Base-by-base conservation (phyloP, 169 alveolate genomes). In the Cryptosporidium parvum region DNA sequence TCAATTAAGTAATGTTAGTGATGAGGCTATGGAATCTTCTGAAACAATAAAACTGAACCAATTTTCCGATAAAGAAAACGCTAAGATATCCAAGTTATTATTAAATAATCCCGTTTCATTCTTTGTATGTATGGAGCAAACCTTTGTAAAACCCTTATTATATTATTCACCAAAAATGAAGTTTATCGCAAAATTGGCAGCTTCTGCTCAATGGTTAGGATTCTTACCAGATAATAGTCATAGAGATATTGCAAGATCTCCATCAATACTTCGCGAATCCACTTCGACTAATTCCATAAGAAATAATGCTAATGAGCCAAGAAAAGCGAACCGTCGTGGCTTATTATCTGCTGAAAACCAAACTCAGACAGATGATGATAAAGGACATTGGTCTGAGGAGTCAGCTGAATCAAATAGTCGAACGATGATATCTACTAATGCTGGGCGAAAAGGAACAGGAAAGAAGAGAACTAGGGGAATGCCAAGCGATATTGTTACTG, bases 351-450 rank as follows among this genome's bases (percentile, higher is more conserved):
- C 69, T 18, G 89, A 80, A 21, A 80, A 62, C 37, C 68, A 45
- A 0, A 48, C 52, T 56, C 89, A 59, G 45, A 44, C 89, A 18
- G 89, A 80, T 80, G 89, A 80, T 6, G 89, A 80, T 26, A 80
- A 80, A 42, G 89, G 89, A 7, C 89, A 80, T 42, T 80, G 89
- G 89, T 80, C 89, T 21, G 89, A 80, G 31, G 89, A 80, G 33
- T 80, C 89, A 18, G 75, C 75, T 4, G 89, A 80, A 21, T 80
- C 89, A 16, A 80, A 80, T 67, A 80, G 89, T 29, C 52, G 89
- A 65, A 59, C 89, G n/a, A 58, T 65, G 33, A 59, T 52, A 33
- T 73, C 70, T 21, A 23, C 72, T 51, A 75, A 75, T 75, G 29
- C 71, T 18, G 68, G 70, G 16, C 56, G 75, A 12, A 80, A 67